These are phyloP conservation scores for Millerozyma miso DNA, from an alignment of 805 yeast genomes.

Conservation along the genomic window DNA sequence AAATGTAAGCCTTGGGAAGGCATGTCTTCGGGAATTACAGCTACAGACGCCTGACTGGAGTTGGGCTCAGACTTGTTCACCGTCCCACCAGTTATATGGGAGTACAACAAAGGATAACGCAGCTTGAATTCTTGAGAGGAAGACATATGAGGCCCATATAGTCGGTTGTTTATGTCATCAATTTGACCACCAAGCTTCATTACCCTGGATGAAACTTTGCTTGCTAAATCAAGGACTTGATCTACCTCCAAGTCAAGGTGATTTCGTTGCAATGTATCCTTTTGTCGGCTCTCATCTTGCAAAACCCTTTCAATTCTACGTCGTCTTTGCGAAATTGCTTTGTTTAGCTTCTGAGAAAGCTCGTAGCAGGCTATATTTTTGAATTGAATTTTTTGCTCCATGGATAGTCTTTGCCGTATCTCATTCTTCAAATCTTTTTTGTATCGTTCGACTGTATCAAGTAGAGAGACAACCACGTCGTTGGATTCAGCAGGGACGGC, in stretches of 20 bases:
- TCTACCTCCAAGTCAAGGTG: conserved; percentile 7
- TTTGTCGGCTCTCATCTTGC: background rate
- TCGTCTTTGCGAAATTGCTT: conserved; percentile 8
- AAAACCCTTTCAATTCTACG: conserved; percentile 9
- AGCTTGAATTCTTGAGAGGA: background rate
- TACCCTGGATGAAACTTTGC: background rate
- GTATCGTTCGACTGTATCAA: conserved; percentile 26
- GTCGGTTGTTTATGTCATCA: background rate
- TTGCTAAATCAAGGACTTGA: background rate
- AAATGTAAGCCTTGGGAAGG: background rate
- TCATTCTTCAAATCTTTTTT: conserved; percentile 34
- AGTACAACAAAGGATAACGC: background rate
- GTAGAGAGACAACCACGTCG: conserved; percentile 24
- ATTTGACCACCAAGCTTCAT: background rate
- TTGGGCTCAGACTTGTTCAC: background rate
- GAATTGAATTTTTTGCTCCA: conserved; percentile 39
- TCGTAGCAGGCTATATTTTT: conserved; percentile 36
- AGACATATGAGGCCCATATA: background rate
- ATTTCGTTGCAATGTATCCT: conserved; percentile 6
- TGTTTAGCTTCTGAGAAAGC: conserved; percentile 18
- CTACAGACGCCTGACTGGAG: background rate
- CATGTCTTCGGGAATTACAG: background rate
- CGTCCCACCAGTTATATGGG: background rate
- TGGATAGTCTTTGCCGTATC: conserved; percentile 26
- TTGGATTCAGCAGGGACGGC: conserved; percentile 24